A percentile compares a stretch with the other conserved stretches of the same genome.
These are phyloP conservation scores for Carex parvula DNA, from an alignment of 176 grass and related monocot species.

Conservation along the genomic window DNA sequence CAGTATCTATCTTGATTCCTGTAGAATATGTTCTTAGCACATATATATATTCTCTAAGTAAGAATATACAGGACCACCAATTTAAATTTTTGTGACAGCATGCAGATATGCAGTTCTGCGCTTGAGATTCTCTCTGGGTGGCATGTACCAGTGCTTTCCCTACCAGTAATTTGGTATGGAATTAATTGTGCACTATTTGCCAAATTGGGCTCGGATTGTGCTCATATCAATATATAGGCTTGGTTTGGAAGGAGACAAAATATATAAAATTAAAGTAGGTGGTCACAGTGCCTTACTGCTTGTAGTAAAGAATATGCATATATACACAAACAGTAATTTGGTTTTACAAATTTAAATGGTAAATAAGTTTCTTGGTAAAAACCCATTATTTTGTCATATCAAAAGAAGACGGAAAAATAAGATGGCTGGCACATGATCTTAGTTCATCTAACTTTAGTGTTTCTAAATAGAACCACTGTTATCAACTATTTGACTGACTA, in stretches of 20 bases:
- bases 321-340: background rate
- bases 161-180: background rate
- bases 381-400: background rate
- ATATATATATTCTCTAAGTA: constrained; percentile 1
- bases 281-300: background rate
- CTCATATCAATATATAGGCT: background rate
- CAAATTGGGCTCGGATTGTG: background rate
- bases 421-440: background rate
- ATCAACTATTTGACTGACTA: too few relatives aligned
- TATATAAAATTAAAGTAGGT: background rate
- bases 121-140: constrained; percentile 8
- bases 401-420: background rate
- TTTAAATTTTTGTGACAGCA: background rate
- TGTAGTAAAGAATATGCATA: background rate
- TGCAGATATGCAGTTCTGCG: background rate
- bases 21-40: background rate
- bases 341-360: background rate
- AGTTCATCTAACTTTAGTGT: background rate
- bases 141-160: background rate
- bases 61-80: constrained; percentile 4
- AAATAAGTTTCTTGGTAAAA: background rate
- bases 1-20: background rate
- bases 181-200: constrained; percentile 6
- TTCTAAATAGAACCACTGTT: background rate
- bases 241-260: background rate